phyloP scores from a whole-genome alignment of 169 alveolate genomes.

The Blepharisma undulans region DNA sequence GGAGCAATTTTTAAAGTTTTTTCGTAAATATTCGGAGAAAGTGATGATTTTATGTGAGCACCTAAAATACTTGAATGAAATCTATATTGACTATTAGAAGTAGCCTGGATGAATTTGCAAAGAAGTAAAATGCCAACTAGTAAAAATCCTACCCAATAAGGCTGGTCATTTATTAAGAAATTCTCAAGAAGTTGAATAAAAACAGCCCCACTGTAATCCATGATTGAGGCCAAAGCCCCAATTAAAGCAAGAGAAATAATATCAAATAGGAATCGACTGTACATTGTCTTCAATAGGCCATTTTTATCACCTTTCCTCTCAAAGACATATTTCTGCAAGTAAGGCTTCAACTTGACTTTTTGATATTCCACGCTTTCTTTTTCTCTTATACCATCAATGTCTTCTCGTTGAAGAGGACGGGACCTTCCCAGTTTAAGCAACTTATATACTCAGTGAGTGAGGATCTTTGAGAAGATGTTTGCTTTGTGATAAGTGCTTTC shows the following conservation, averaged over 20 bases:
- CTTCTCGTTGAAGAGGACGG: not conserved
- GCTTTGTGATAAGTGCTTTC: slow-evolving; percentile 13
- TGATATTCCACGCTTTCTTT: not conserved
- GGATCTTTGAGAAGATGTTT: not conserved
- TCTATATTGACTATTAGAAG: not conserved
- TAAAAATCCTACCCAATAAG: slow-evolving; percentile 13
- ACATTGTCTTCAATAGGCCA: not conserved
- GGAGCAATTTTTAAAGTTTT: not conserved
- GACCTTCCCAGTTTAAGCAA: not conserved
- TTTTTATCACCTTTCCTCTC: not conserved
- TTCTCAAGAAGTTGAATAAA: not conserved
- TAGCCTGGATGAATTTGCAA: not conserved
- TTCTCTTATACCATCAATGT: not conserved
- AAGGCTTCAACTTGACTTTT: not conserved
- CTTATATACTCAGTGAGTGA: not conserved
- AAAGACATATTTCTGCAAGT: not conserved
- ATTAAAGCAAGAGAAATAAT: not conserved
- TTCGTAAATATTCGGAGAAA: not conserved
- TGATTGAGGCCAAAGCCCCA: not conserved
- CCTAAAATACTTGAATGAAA: not conserved
- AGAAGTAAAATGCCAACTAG: not conserved
- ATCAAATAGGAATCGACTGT: not conserved
- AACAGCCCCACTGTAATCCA: slow-evolving; percentile 10
- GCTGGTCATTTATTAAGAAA: not conserved
- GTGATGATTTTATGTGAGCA: not conserved